These are phyloP conservation scores for Paramecium sexaurelia DNA, from an alignment of 73 alveolate genomes.

Conservation along the genomic window DNA sequence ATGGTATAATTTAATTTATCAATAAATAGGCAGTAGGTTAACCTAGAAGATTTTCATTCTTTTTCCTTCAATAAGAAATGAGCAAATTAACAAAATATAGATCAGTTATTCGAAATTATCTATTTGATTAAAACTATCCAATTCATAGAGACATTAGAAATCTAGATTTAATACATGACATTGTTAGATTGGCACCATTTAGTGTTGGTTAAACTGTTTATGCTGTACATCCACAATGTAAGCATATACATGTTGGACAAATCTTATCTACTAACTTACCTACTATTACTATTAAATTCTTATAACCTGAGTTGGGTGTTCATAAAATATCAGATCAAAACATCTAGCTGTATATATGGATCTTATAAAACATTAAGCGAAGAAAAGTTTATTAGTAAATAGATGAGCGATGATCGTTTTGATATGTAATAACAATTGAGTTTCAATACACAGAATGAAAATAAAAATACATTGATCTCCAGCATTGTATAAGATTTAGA, in stretches of 20 bases:
- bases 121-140: conserved; percentile 37
- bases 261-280: conserved; percentile 1
- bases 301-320: not conserved
- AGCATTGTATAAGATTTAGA: conserved; percentile 27
- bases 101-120: conserved; percentile 7
- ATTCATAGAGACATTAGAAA: conserved; percentile 23
- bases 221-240: conserved; percentile 40
- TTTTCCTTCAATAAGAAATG: not conserved
- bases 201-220: conserved; percentile 3
- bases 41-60: conserved; percentile 47
- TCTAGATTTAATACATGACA: conserved; percentile 12
- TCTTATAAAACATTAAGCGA: not conserved
- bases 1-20: not conserved
- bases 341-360: not conserved
- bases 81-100: not conserved
- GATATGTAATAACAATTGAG: not conserved
- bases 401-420: not conserved
- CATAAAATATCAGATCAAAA: conserved; percentile 25
- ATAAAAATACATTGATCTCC: not conserved
- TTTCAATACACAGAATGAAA: not conserved
- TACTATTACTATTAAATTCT: not conserved
- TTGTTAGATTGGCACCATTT: conserved; percentile 41
- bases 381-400: not conserved
- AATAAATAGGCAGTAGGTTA: not conserved
- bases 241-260: conserved; percentile 38